Percentiles rank a stretch among this genome's conserved stretches.
phyloP scores from a whole-genome alignment of 2,329 filamentous ascomycete genomes.

The Epicoccum nigrum region DNA sequence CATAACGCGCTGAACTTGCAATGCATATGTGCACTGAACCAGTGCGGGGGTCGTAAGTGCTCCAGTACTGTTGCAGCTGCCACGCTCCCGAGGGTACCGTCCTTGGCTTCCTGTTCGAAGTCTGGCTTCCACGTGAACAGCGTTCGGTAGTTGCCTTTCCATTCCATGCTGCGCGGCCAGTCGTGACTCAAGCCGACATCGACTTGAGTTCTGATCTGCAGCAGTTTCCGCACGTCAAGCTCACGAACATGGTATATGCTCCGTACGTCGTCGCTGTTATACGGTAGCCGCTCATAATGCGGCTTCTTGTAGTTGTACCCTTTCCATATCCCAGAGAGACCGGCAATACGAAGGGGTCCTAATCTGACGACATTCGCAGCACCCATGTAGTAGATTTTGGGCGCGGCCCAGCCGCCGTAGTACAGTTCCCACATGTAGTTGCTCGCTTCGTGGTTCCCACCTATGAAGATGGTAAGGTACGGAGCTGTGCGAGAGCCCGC shows the following conservation, averaged over 20 bases:
- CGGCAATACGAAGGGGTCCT: slow-evolving; percentile 85
- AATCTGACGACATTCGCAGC: slow-evolving; percentile 86
- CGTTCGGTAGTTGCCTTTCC: slow-evolving; percentile 69
- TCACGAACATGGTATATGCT: slow-evolving; percentile 91
- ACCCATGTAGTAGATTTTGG: slow-evolving; percentile 96
- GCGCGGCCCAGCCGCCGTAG: slow-evolving; percentile 96
- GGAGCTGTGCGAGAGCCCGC: slow-evolving; percentile 77
- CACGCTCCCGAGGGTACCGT: slow-evolving; percentile 76
- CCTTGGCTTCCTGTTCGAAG: slow-evolving; percentile 76
- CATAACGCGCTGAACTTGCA: slow-evolving; percentile 77
- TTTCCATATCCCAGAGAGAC: slow-evolving; percentile 94
- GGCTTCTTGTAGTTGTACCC: slow-evolving; percentile 82
- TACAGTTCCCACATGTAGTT: slow-evolving; percentile 90
- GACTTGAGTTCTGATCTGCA: slow-evolving; percentile 83
- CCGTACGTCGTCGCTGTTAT: slow-evolving; percentile 75
- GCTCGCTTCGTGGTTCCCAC: slow-evolving; percentile 93
- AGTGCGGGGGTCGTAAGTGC: slow-evolving; percentile 78
- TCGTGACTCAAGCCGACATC: slow-evolving; percentile 94
- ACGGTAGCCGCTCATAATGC: slow-evolving; percentile 86
- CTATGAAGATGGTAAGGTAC: slow-evolving; percentile 89
- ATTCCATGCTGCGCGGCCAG: slow-evolving; percentile 87
- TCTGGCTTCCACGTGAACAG: slow-evolving; percentile 76
- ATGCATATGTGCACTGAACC: slow-evolving; percentile 92
- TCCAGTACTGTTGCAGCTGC: slow-evolving; percentile 84
- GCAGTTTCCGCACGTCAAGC: slow-evolving; percentile 85